These are phyloP conservation scores for Anisodus acutangulus DNA, from an alignment of 257 asterid genomes.

Conservation along the genomic window DNA sequence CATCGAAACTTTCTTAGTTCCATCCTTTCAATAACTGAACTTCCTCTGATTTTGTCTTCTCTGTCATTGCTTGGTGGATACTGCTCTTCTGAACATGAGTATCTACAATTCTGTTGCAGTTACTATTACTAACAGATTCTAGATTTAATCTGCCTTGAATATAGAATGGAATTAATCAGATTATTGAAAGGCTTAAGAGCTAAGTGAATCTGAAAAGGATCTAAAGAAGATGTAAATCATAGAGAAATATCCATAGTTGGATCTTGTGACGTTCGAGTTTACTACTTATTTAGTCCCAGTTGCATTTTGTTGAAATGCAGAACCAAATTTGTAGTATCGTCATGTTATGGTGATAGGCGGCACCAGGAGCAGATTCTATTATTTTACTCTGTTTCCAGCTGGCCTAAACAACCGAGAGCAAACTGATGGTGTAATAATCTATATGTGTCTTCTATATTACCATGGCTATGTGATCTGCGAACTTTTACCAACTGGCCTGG, in stretches of 20 bases:
- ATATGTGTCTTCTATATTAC: not conserved
- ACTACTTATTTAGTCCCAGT: not conserved
- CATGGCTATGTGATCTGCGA: not conserved
- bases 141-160: not conserved
- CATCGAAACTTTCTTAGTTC: not conserved
- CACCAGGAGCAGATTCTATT: not conserved
- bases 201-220: not conserved
- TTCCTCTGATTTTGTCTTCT: not conserved
- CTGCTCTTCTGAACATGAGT: not conserved
- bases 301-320: not conserved
- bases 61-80: not conserved
- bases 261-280: too few relatives aligned
- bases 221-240: not conserved
- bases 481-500: not conserved
- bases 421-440: not conserved
- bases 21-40: not conserved
- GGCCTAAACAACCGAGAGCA: not conserved
- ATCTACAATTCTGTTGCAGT: not conserved
- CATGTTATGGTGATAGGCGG: not conserved
- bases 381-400: not conserved
- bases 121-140: not conserved
- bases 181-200: not conserved
- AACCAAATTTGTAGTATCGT: not conserved
- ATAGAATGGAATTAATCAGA: not conserved
- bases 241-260: not conserved